Base-by-base conservation (phyloP, 2,329 filamentous ascomycete species). In the Aureobasidium vineae region DNA sequence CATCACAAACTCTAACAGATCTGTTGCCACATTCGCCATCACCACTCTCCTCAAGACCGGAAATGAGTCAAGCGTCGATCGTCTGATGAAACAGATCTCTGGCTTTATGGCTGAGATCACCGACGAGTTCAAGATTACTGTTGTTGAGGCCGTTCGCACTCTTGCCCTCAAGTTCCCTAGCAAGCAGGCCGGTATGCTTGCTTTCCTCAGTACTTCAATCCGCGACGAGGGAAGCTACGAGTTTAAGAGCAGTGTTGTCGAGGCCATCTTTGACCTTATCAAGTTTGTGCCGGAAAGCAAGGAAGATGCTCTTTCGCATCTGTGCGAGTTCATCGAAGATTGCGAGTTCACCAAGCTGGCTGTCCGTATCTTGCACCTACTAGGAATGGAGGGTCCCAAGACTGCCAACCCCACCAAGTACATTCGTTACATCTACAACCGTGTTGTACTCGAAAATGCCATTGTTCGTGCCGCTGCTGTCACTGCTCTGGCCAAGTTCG, bases 51-150 rank as follows among this genome's bases (percentile, higher is more conserved):
- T 99, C 70, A 98, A 98, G 86, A 99, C 95, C 13, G 95, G 95
- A 68, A 99, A 98, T 75, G 95, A 99, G 80, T 91, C 91, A 45
- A 97, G 92, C 71, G 95, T 99, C 52, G 95, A 99, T 77, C 88
- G 95, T 64, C 81, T 99, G 71, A 97, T 99, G 92, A 97, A 97
- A 85, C 93, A 98, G 78, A 98, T 99, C 69, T 92, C 92, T 28
- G 90, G 90, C 45, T 97, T 99, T 82, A 98, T 99, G 95, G 91
- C 93, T 5, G 95, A 98, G 79, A 98, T 98, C 71, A 97, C 94
- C 7, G 95, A 99, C 75, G 95, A 99, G 79, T 99, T 99, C 84
- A 99, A 98, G 84, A 97, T 99, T 72, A 99, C 95, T n/a, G 97
- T 99, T 74, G 94, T 99, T 50, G 95, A 99, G 79, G 95, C 95